phyloP scores from a whole-genome alignment of 352 stramenopile species.

The Peronospora belbahrii region DNA sequence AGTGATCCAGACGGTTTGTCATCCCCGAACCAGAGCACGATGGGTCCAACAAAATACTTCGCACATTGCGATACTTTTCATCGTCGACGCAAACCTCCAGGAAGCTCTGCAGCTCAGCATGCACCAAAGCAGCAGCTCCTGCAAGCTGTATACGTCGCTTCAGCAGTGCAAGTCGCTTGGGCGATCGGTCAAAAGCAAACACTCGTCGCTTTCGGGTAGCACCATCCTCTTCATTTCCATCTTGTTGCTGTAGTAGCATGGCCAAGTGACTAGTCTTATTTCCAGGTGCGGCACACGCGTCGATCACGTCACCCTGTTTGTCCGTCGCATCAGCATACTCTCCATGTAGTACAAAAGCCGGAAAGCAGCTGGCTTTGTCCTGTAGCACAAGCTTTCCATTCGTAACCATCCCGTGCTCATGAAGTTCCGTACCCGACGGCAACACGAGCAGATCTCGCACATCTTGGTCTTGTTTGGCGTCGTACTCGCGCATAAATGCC shows the following conservation, averaged over 20 bases:
- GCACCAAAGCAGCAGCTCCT: conserved; percentile 63
- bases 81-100: conserved; percentile 77
- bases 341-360: conserved; percentile 89
- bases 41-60: conserved; percentile 92
- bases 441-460: conserved; percentile 90
- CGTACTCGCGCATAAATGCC: conserved; percentile 41
- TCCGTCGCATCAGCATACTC: conserved; percentile 39
- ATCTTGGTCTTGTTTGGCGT: conserved; percentile 71
- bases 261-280: conserved; percentile 99
- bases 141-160: conserved; percentile 81
- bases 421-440: conserved; percentile 78
- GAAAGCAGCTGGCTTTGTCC: conserved; percentile 98
- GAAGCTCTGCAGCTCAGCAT: conserved; percentile 89
- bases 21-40: conserved; percentile 96
- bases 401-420: conserved; percentile 76
- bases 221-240: conserved; percentile 28
- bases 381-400: conserved; percentile 90
- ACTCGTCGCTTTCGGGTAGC: conserved; percentile 60
- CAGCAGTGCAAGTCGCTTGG: conserved; percentile 84
- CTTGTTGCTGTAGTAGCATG: conserved; percentile 82
- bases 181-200: conserved; percentile 91
- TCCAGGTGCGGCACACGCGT: conserved; percentile 95
- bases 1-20: conserved; percentile 87
- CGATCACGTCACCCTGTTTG: conserved; percentile 84
- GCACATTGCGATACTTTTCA: conserved; percentile 81